Evolutionary conservation across 768 basidiomycete genomes (phyloP), one percentile per base, ranked within the genome.

Genomic region (Rhizopogon vinicolor): DNA sequence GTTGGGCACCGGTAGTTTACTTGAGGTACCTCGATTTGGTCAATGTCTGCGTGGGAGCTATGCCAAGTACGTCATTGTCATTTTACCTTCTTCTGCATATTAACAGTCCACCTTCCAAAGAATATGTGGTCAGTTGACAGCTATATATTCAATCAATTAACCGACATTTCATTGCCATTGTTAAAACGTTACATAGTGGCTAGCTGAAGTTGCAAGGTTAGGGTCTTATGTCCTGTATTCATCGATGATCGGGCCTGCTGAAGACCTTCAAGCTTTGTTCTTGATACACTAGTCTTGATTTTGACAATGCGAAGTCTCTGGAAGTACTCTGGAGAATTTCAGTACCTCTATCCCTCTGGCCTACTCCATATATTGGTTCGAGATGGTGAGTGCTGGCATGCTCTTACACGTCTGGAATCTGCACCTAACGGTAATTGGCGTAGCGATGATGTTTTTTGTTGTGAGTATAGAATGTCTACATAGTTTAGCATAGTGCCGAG

Each of bases 351-450:
- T 13, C 48, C 56, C 3, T 66, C 62, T n/a, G 33, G 33, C 2
- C 53, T 70, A 25, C 13, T 60, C 9, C 42, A 6, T 35, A 45
- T 60, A 41, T 68, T 67, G 14, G 18, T 45, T 14, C 59, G 65
- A 46, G 68, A 67, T 19, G 65, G 66, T 68, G 44, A 57, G 22
- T 2, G 22, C 2, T 22, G 22, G 62, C 2, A 22, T 33, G 9
- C 40, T 35, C 31, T 7, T 6, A 13, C 12, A n/a, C 1, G 25
- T 25, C 25, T 35, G 45, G 25, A 25, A 25, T 10, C 14, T 49
- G 9, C 9, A 25, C 16, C 22, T 49, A 19, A 49, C 22, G 2
- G 6, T 25, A 14, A 41, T 10, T 22, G 2, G 31, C 7, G 16
- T 10, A 62, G 61, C 53, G 7, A 16, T 31, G 16, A 39, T 51